phyloP scores from a whole-genome alignment of 2,329 filamentous ascomycete species.

The Fusarium lyarnte region DNA sequence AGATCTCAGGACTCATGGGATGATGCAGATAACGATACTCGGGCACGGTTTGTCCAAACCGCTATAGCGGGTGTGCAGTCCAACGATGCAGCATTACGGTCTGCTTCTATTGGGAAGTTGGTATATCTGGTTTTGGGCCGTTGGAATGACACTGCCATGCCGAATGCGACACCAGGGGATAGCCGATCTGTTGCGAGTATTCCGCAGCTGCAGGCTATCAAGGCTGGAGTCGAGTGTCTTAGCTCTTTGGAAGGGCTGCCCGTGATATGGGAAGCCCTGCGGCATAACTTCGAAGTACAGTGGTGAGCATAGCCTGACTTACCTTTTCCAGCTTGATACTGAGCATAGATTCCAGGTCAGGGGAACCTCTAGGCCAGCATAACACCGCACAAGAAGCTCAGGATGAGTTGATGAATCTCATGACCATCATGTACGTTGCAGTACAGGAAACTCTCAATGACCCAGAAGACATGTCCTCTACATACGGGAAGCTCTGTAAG shows the following conservation, averaged over 20 bases:
- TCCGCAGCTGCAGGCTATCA: slow-evolving; percentile 69
- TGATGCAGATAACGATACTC: slow-evolving; percentile 66
- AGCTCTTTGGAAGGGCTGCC: slow-evolving; percentile 61
- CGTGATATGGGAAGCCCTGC: slow-evolving; percentile 62
- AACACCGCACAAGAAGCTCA: slow-evolving; percentile 61
- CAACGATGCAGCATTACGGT: slow-evolving; percentile 59
- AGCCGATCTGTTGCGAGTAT: slow-evolving; percentile 62
- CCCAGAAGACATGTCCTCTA: slow-evolving; percentile 57
- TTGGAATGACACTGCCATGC: slow-evolving; percentile 74
- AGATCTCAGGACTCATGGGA: slow-evolving; percentile 66
- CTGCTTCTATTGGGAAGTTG: slow-evolving; percentile 65
- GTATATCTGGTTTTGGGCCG: slow-evolving; percentile 73
- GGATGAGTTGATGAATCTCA: slow-evolving; percentile 70
- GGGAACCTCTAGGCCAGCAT: slow-evolving; percentile 53
- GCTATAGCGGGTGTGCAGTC: slow-evolving; percentile 58
- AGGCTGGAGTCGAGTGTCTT: slow-evolving; percentile 61
- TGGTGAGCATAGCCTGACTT: slow-evolving; percentile 54
- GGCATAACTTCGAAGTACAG: slow-evolving; percentile 60
- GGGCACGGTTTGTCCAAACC: slow-evolving; percentile 65
- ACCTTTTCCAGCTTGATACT: slow-evolving; percentile 33
- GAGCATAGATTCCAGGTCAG: slow-evolving; percentile 52
- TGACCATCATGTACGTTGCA: slow-evolving; percentile 70
- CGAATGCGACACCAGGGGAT: slow-evolving; percentile 52
- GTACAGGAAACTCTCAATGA: slow-evolving; percentile 67
- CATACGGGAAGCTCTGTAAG: slow-evolving; percentile 62